Percentiles rank a stretch among this genome's conserved stretches.
These are phyloP conservation scores for Podaxis mareebaensis DNA, from an alignment of 768 basidiomycete species.

Conservation along the genomic window DNA sequence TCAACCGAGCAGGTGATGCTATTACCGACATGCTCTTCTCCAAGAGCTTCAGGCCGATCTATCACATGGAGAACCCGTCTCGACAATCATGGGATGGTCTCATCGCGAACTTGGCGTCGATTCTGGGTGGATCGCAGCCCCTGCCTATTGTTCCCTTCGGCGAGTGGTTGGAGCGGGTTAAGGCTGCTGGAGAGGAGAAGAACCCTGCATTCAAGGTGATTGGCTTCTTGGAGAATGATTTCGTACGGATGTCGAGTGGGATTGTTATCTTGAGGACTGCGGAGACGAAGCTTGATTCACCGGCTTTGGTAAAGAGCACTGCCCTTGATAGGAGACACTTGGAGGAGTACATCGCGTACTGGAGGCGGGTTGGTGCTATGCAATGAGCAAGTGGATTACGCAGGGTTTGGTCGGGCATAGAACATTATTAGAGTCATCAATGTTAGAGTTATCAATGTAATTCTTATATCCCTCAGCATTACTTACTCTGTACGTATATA, in stretches of 20 bases:
- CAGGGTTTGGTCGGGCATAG: too few species aligned
- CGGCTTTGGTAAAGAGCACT: constrained; percentile 31
- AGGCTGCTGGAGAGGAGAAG: constrained; percentile 25
- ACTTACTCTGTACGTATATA: background rate
- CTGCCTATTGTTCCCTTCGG: constrained; percentile 27
- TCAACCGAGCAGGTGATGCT: constrained; percentile 30
- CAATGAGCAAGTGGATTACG: background rate
- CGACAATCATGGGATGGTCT: constrained; percentile 35
- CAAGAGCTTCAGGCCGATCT: constrained; percentile 28
- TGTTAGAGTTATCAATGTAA: too few species aligned
- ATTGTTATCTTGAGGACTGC: constrained; percentile 30
- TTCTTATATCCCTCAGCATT: background rate
- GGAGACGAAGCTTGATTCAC: constrained; percentile 21
- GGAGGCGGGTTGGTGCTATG: constrained; percentile 29
- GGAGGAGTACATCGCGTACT: constrained; percentile 32
- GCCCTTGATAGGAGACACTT: constrained; percentile 30
- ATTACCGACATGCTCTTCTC: constrained; percentile 34
- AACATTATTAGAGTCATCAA: too few species aligned
- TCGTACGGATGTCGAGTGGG: constrained; percentile 32
- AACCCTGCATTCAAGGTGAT: constrained; percentile 31
- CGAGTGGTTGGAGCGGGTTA: constrained; percentile 31
- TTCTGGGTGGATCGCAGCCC: constrained; percentile 23
- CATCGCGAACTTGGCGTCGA: constrained; percentile 26
- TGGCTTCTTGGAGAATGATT: constrained; percentile 34
- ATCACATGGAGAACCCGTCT: constrained; percentile 38